Conservation (phyloP, 495 filamentous ascomycete species). For the Alectoria sarmentosa region DNA sequence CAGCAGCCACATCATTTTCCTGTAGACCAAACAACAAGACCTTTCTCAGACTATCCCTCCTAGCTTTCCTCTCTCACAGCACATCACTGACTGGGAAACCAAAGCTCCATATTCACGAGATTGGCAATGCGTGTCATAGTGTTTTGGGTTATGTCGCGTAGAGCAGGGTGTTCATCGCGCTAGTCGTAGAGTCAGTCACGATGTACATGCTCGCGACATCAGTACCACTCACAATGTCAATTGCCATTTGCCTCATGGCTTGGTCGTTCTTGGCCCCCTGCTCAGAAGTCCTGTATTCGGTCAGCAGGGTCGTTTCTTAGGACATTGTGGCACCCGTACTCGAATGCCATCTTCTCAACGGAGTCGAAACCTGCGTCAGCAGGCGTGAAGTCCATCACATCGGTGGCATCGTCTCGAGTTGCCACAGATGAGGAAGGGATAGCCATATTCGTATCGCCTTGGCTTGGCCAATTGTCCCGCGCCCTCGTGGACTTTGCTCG, state of each 20-base stretch:
- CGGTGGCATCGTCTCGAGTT: not conserved
- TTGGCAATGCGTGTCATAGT: not conserved
- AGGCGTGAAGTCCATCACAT: not conserved
- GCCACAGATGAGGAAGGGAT: not conserved
- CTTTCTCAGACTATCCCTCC: too few relatives aligned
- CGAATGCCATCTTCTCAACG: not conserved
- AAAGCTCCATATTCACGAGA: not conserved
- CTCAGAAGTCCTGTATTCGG: not conserved
- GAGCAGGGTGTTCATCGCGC: not conserved
- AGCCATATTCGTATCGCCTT: not conserved
- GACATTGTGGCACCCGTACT: not conserved
- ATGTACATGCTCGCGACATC: not conserved
- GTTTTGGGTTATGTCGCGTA: not conserved
- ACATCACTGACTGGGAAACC: not conserved
- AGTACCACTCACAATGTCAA: not conserved
- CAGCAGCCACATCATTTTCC: not conserved
- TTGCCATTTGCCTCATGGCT: not conserved
- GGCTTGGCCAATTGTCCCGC: not conserved
- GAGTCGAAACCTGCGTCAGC: not conserved
- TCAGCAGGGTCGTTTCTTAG: not conserved
- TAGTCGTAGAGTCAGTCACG: not conserved
- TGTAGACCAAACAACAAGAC: not conserved
- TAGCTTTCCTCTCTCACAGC: not conserved
- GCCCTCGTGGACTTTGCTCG: not conserved
- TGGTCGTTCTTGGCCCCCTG: not conserved